phyloP scores from a whole-genome alignment of 2,329 filamentous ascomycete species.

The Fusarium chuoi region DNA sequence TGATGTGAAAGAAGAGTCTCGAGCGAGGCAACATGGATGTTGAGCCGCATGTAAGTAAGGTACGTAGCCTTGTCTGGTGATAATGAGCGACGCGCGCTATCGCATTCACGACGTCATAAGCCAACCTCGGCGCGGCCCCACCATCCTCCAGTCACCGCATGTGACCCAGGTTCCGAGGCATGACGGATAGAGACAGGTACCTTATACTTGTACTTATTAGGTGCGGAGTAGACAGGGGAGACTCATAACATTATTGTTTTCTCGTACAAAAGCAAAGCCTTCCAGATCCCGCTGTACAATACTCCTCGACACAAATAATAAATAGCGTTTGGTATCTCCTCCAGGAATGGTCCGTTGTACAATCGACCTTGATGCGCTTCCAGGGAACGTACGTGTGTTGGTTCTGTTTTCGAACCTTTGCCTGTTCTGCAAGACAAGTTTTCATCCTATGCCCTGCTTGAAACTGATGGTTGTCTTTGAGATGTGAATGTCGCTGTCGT shows the following conservation, averaged over 20 bases:
- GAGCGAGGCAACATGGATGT: background rate
- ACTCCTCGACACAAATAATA: background rate
- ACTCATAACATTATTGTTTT: background rate
- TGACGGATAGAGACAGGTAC: background rate
- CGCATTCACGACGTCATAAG: conserved; percentile 35
- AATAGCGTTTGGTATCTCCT: background rate
- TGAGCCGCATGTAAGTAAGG: conserved; percentile 12
- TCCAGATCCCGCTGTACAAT: background rate
- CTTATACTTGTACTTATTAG: background rate
- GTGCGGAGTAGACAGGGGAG: background rate
- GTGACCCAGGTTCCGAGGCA: conserved; percentile 34
- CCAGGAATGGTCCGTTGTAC: background rate
- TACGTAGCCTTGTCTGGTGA: background rate
- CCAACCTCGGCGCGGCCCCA: conserved; percentile 20
- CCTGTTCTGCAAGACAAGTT: background rate
- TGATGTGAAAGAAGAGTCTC: conserved; percentile 9
- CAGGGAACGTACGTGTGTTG: background rate
- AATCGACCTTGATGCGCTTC: background rate
- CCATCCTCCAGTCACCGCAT: conserved; percentile 13
- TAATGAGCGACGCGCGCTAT: conserved; percentile 13
- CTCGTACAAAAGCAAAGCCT: background rate
- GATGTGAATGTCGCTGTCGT: conserved; percentile 58
- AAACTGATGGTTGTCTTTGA: conserved; percentile 59
- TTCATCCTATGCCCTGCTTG: conserved; percentile 55
- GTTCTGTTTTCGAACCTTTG: background rate